These are phyloP conservation scores for Talaromyces sp. DNA, from an alignment of 2,329 filamentous ascomycete genomes.

Conservation along the genomic window DNA sequence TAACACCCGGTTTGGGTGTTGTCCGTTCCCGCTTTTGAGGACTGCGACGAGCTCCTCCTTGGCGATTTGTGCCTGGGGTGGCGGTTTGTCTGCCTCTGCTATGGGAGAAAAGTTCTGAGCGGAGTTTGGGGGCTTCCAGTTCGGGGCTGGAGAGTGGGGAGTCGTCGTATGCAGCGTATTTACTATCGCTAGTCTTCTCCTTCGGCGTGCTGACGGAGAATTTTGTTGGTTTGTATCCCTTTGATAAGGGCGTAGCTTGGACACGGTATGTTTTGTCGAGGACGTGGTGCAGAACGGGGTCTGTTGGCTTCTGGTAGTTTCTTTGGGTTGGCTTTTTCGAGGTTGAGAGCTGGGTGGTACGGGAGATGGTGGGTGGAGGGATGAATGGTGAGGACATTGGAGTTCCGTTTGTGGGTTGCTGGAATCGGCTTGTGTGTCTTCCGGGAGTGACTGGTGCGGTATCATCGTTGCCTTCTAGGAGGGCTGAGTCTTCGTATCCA, in stretches of 20 bases:
- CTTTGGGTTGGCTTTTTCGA: slow-evolving; percentile 34
- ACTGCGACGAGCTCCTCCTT: slow-evolving; percentile 28
- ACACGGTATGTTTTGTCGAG: slow-evolving; percentile 94
- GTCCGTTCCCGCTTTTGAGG: slow-evolving; percentile 24
- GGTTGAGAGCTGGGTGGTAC: slow-evolving; percentile 28
- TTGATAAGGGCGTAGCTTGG: slow-evolving; percentile 81
- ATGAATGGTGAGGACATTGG: slow-evolving; percentile 59
- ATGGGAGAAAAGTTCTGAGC: slow-evolving; percentile 82
- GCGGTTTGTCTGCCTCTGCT: slow-evolving; percentile 77
- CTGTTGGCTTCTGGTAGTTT: slow-evolving; percentile 46
- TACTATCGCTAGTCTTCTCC: slow-evolving; percentile 25
- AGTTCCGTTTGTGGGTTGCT: slow-evolving; percentile 60
- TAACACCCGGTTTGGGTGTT: slow-evolving; percentile 73
- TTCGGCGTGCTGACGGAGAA: slow-evolving; percentile 34
- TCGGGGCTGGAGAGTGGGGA: slow-evolving; percentile 72
- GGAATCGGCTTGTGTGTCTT: slow-evolving; percentile 29
- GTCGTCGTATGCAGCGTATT: slow-evolving; percentile 35
- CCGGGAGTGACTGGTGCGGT: slow-evolving; percentile 37
- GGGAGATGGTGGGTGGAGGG: slow-evolving; percentile 47
- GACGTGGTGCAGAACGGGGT: slow-evolving; percentile 85
- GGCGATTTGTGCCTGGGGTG: slow-evolving; percentile 40
- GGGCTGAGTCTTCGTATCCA: slow-evolving; percentile 35
- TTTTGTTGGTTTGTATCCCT: slow-evolving; percentile 35
- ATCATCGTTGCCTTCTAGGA: slow-evolving; percentile 32
- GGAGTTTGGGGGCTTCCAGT: slow-evolving; percentile 75